A percentile compares a stretch with the other conserved stretches of the same genome.
phyloP scores from a whole-genome alignment of 202 grass and related monocot genomes.

The Dendrocalamus latiflorus region DNA sequence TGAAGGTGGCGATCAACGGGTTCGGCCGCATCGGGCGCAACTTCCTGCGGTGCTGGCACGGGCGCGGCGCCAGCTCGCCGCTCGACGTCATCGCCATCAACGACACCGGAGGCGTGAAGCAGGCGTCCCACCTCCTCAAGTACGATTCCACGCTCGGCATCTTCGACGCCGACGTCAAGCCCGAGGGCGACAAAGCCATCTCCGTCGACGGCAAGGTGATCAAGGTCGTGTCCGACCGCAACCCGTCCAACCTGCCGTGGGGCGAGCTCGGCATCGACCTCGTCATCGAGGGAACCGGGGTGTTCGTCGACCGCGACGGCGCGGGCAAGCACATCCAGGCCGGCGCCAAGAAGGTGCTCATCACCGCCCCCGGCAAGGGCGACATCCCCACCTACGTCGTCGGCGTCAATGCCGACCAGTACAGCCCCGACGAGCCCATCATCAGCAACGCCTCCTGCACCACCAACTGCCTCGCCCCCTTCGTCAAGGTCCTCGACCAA shows the following conservation, averaged over 20 bases:
- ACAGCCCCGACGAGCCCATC: conserved; percentile 66
- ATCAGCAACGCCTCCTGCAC: conserved; percentile 98
- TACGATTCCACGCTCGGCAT: conserved; percentile 95
- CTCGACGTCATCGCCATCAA: conserved; percentile 93
- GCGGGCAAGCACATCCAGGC: conserved; percentile 93
- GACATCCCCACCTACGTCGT: conserved; percentile 94
- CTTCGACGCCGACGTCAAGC: too few species aligned
- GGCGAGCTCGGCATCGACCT: conserved; percentile 68
- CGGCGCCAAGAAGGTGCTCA: conserved; percentile 88
- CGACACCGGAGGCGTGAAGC: conserved; percentile 92
- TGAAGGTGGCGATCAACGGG: conserved; percentile 99
- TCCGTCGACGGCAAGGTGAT: too few species aligned
- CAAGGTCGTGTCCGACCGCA: conserved; percentile 83
- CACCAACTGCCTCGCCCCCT: too few species aligned
- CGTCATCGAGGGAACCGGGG: conserved; percentile 90
- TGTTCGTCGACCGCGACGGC: conserved; percentile 83
- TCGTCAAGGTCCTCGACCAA: too few species aligned
- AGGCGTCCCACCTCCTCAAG: conserved; percentile 93
- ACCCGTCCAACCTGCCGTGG: conserved; percentile 77
- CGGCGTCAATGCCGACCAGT: conserved; percentile 74
- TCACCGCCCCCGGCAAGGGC: conserved; percentile 80
- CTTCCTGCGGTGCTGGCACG: conserved; percentile 98
- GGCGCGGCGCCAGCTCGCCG: conserved; percentile 65
- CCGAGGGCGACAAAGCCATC: too few species aligned
- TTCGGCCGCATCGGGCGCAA: conserved; percentile 95